A percentile compares a stretch with the other conserved stretches of the same genome.
These are phyloP conservation scores for Cichorium intybus DNA, from an alignment of 140 eudicot species.

Conservation along the genomic window DNA sequence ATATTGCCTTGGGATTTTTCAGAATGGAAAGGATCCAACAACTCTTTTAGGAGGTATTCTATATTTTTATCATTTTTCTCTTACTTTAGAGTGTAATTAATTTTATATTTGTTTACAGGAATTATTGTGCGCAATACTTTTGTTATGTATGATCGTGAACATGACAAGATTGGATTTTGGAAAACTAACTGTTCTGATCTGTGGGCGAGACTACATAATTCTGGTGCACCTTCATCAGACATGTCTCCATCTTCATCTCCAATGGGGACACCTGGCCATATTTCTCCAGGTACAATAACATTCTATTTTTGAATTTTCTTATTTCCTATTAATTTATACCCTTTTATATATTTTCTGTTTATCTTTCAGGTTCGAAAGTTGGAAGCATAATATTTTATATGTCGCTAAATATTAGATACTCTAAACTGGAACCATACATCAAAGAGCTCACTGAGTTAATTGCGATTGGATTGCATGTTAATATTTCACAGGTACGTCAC, in stretches of 20 bases:
- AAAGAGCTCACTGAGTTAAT: conserved; percentile 52
- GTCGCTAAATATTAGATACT: conserved; percentile 45
- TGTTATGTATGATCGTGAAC: conserved; percentile 92
- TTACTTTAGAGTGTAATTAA: neutral
- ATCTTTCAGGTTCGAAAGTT: conserved; percentile 39
- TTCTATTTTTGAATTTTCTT: neutral
- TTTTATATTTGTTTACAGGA: conserved; percentile 40
- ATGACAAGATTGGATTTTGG: conserved; percentile 89
- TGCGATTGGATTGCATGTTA: conserved; percentile 58
- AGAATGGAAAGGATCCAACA: conserved; percentile 94
- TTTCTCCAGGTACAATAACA: conserved; percentile 52
- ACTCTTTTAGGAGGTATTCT: conserved; percentile 92
- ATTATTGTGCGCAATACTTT: conserved; percentile 87
- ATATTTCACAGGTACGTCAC: conserved; percentile 71
- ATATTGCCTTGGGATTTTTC: conserved; percentile 93
- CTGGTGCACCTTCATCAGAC: conserved; percentile 46
- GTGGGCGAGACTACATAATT: conserved; percentile 68
- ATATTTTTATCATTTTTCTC: conserved; percentile 1
- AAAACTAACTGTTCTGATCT: conserved; percentile 94
- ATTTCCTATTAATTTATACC: neutral
- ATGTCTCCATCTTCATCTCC: conserved; percentile 57
- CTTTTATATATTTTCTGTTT: conserved; percentile 6
- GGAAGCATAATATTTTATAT: conserved; percentile 65
- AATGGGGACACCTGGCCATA: conserved; percentile 33
- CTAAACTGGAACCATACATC: conserved; percentile 57